Percentiles rank a stretch among this genome's conserved stretches.
These are phyloP conservation scores for Colletotrichum sp. DNA, from an alignment of 2,329 filamentous ascomycete species.

Conservation along the genomic window DNA sequence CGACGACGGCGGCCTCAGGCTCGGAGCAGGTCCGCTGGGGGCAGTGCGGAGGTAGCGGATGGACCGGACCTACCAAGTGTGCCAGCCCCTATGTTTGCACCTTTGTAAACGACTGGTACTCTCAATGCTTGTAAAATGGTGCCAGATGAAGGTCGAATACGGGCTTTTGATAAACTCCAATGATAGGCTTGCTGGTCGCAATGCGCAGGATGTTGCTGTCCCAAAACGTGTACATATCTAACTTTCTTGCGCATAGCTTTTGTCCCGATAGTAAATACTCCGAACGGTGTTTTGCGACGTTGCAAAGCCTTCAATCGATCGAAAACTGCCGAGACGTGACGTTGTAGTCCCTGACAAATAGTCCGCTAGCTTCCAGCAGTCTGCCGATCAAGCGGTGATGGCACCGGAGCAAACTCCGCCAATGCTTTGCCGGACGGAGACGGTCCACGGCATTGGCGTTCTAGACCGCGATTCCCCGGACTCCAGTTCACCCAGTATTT, in stretches of 20 bases:
- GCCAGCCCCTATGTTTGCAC: slow-evolving; percentile 19
- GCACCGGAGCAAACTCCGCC: neutral
- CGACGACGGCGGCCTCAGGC: slow-evolving; percentile 8
- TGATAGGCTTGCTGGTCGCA: rapidly evolving
- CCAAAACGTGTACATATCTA: neutral
- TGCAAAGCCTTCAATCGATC: neutral
- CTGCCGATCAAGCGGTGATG: neutral
- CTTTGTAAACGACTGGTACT: slow-evolving; percentile 24
- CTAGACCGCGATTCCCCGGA: neutral
- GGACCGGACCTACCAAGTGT: slow-evolving; percentile 22
- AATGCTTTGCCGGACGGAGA: neutral
- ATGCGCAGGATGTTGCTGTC: neutral
- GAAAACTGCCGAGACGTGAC: neutral
- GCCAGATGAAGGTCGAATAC: neutral
- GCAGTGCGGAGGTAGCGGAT: slow-evolving; percentile 24
- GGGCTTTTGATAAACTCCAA: neutral
- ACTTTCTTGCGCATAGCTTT: neutral
- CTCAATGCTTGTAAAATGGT: slow-evolving; percentile 21
- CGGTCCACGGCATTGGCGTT: neutral
- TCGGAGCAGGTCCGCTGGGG: slow-evolving; percentile 19
- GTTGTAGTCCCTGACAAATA: neutral
- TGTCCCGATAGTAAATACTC: neutral
- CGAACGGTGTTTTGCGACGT: neutral
- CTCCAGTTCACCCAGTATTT: neutral
- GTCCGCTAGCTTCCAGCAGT: neutral